Evolutionary conservation across 2,329 filamentous ascomycete species (phyloP).

Genomic region (Exophiala viscosa): DNA sequence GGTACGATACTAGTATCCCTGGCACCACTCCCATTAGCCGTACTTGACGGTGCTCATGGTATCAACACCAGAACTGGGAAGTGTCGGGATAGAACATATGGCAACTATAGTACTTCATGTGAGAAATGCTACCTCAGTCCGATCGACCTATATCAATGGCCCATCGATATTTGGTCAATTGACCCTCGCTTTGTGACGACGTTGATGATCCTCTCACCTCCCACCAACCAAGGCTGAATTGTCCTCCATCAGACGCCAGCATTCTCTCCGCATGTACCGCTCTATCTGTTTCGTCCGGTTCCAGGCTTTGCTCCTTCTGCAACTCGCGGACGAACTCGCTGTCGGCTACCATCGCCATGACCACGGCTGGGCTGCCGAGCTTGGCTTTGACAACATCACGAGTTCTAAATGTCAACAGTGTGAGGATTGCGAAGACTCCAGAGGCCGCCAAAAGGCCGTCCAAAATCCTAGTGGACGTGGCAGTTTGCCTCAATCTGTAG

Average conservation of each 20-base stretch:
- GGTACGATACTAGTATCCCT: no score
- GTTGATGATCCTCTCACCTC: no score
- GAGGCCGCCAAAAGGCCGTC: background rate
- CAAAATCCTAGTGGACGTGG: background rate
- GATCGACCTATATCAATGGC: no score
- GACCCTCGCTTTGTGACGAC: no score
- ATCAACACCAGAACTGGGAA: no score
- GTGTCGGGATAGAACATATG: no score
- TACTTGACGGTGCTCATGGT: no score
- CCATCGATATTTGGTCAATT: no score
- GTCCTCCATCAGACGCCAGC: background rate
- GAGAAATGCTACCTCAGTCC: no score
- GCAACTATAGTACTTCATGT: no score
- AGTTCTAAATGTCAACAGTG: background rate
- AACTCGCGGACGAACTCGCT: background rate
- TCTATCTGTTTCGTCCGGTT: background rate
- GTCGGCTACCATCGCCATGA: background rate
- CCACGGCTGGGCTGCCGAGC: background rate
- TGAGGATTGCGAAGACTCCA: background rate
- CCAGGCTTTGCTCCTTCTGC: background rate
- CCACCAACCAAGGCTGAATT: conserved; percentile 1
- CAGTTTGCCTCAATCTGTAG: background rate
- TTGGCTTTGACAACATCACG: background rate
- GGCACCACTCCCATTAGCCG: no score
- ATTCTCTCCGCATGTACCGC: background rate